Base-by-base conservation (phyloP, 257 asterid species). In the Nicotiana knightiana region DNA sequence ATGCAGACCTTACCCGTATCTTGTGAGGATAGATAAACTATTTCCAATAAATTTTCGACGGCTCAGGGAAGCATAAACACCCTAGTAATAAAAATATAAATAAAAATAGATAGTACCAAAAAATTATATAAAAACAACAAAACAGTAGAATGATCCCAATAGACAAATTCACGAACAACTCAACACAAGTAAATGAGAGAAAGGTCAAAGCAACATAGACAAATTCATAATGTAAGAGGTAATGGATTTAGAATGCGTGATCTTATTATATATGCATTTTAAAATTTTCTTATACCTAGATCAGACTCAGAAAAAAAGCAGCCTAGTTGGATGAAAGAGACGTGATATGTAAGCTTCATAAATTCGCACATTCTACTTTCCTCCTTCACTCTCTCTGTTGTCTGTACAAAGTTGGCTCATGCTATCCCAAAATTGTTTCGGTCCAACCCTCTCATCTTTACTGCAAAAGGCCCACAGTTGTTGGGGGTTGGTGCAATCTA, bases 281-380 rank as follows among this genome's bases (percentile, higher is more conserved):
- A 37, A 5, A 37, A 37, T 37, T 2, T 7, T 58, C 21, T 58
- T 58, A 9, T 58, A n/a, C 21, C 1, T 10, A 6, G 26, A 63
- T 12, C 28, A 13, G 4, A 4, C 12, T 28, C 30, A 0, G 30
- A 28, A 28, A 28, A 28, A 28, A 28, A 21, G 30, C 30, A 28
- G 30, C 30, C 30, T 28, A 88, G 95, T 87, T 90, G 93, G 90
- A 85, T 24, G 93, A 92, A 86, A 90, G 84, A 79, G 95, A 92
- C 91, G 26, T 67, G 43, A 85, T 62, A 89, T 86, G 91, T 61
- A 89, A 85, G 82, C 84, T 43, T 48, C 59, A 46, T 71, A 46
- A 84, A 83, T 91, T 57, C 79, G 85, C 86, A 86, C 75, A 76
- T 63, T 84, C 90, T 46, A 33, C 46, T 39, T 21, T 10, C 33